phyloP scores from a whole-genome alignment of 1,139 yeast species.

The Trichomonascaceae sp. region DNA sequence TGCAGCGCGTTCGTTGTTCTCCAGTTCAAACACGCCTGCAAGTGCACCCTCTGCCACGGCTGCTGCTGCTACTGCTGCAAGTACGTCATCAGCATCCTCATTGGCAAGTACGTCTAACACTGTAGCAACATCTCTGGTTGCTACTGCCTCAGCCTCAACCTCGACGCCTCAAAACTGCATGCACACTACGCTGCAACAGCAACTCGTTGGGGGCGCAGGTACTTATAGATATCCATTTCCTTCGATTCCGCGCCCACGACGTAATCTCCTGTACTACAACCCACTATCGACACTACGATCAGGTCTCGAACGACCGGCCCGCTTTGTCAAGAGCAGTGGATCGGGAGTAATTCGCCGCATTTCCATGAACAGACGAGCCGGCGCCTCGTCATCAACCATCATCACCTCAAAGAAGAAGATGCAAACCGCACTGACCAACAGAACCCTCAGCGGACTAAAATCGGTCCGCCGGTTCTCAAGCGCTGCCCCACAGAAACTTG shows the following conservation, averaged over 20 bases:
- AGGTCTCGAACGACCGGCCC: conserved; percentile 14
- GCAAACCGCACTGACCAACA: neutral
- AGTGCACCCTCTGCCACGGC: conserved; percentile 3
- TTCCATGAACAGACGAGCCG: too few species aligned
- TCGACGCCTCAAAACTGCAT: conserved; percentile 3
- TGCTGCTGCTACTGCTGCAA: conserved; percentile 5
- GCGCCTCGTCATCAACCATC: too few species aligned
- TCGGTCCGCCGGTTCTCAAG: neutral
- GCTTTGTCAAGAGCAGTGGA: conserved; percentile 8
- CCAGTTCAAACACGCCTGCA: neutral
- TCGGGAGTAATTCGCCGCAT: neutral
- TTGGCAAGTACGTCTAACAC: neutral
- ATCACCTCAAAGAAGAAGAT: too few species aligned
- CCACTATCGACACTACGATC: conserved; percentile 19
- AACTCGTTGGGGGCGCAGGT: conserved; percentile 1
- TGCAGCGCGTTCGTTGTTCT: too few species aligned
- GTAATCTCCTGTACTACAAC: conserved; percentile 40
- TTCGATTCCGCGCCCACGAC: conserved; percentile 49
- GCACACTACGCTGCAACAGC: conserved; percentile 2
- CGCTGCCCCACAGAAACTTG: neutral
- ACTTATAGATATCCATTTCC: conserved; percentile 36
- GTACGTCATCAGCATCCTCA: conserved; percentile 1
- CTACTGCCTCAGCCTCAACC: conserved; percentile 1
- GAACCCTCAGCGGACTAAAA: neutral
- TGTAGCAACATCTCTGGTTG: neutral